phyloP scores from a whole-genome alignment of 495 filamentous ascomycete genomes.

The Podospora pseudopauciseta region DNA sequence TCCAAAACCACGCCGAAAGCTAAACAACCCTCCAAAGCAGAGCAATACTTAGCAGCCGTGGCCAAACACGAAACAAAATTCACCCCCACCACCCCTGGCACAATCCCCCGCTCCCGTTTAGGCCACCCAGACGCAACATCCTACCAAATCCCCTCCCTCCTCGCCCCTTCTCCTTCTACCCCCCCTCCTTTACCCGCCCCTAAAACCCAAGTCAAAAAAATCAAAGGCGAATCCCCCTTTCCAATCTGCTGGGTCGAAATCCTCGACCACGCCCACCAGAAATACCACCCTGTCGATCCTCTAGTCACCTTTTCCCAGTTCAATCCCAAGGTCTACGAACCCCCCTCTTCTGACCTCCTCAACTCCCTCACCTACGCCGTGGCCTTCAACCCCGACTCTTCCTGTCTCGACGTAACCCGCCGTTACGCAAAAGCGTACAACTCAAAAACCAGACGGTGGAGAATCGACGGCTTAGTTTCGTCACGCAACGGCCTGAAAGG shows the following conservation, averaged over 20 bases:
- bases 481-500: constrained; percentile 37
- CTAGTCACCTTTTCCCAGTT: constrained; percentile 72
- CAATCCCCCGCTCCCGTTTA: constrained; percentile 32
- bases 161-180: background rate
- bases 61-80: constrained; percentile 31
- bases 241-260: constrained; percentile 95
- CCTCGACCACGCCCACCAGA: constrained; percentile 76
- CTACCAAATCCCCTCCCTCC: constrained; percentile 34
- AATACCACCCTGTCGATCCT: constrained; percentile 87
- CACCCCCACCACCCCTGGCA: constrained; percentile 22
- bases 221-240: constrained; percentile 59
- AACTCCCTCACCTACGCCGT: constrained; percentile 81
- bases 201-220: constrained; percentile 28
- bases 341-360: constrained; percentile 65
- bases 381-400: constrained; percentile 72
- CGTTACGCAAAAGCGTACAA: constrained; percentile 80
- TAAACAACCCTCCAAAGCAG: constrained; percentile 25
- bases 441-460: constrained; percentile 74
- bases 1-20: constrained; percentile 19
- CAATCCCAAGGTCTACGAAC: constrained; percentile 70
- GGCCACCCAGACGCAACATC: constrained; percentile 43
- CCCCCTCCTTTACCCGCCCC: constrained; percentile 21
- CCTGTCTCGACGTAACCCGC: constrained; percentile 74
- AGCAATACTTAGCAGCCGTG: constrained; percentile 33
- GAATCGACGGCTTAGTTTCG: constrained; percentile 56